Percentiles rank a stretch among this genome's conserved stretches.
Conservation (phyloP, 2,329 filamentous ascomycete genomes). For the Trichophyton rubrum region DNA sequence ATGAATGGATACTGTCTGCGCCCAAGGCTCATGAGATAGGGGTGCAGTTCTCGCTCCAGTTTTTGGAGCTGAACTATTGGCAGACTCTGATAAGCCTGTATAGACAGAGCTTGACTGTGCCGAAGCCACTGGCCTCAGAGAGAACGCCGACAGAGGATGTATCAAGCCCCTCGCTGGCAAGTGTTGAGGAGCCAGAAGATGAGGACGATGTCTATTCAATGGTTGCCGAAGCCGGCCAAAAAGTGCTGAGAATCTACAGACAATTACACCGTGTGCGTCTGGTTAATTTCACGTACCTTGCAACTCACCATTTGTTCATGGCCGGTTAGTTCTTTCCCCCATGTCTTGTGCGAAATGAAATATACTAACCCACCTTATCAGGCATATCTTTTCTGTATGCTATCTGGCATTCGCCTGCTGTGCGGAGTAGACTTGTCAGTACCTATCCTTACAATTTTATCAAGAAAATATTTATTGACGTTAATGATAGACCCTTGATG, state of each 20-base stretch:
- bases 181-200: constrained; percentile 45
- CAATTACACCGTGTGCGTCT: constrained; percentile 77
- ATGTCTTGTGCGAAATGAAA: background rate
- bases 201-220: constrained; percentile 89
- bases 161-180: constrained; percentile 40
- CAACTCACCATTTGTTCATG: constrained; percentile 95
- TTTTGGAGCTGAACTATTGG: constrained; percentile 94
- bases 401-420: constrained; percentile 88
- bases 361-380: constrained; percentile 19
- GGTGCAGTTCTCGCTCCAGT: constrained; percentile 78
- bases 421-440: constrained; percentile 67
- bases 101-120: constrained; percentile 76
- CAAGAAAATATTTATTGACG: background rate
- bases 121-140: constrained; percentile 71
- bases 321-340: constrained; percentile 44
- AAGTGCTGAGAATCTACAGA: constrained; percentile 78
- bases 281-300: constrained; percentile 91
- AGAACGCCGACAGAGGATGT: constrained; percentile 49
- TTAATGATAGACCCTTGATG: constrained; percentile 58
- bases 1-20: constrained; percentile 74
- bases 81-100: constrained; percentile 95
- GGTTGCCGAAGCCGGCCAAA: constrained; percentile 88
- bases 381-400: constrained; percentile 87
- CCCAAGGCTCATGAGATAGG: constrained; percentile 68
- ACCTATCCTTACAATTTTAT: constrained; percentile 22